Percentiles rank a stretch among this genome's conserved stretches.
phyloP scores from a whole-genome alignment of 1,139 yeast species.

The Taphrina communis region DNA sequence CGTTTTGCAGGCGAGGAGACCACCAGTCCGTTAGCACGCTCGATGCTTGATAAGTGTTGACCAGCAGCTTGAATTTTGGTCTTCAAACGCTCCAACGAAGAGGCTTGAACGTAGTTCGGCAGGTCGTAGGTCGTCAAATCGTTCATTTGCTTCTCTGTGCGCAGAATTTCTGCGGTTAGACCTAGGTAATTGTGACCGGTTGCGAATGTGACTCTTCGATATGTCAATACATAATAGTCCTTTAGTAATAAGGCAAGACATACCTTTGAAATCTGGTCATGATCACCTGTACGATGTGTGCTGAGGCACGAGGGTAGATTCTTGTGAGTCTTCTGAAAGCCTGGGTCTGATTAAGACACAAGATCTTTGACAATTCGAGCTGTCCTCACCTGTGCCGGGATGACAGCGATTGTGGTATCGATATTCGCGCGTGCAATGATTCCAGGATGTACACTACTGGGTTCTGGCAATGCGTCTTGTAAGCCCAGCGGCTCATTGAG shows the following conservation, averaged over 20 bases:
- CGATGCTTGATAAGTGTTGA: not conserved
- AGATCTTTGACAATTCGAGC: no score
- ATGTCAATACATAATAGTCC: not conserved
- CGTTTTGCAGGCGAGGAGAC: conserved; percentile 28
- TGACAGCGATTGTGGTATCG: conserved; percentile 86
- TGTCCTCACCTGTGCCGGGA: conserved; percentile 63
- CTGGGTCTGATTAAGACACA: not conserved
- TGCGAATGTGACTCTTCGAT: conserved; percentile 72
- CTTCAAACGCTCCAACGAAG: conserved; percentile 50
- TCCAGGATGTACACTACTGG: conserved; percentile 48
- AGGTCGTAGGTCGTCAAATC: conserved; percentile 57
- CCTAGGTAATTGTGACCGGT: conserved; percentile 88
- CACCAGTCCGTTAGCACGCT: conserved; percentile 27
- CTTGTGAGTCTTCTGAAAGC: conserved; percentile 76
- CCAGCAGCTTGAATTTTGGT: conserved; percentile 13
- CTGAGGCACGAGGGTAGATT: conserved; percentile 85
- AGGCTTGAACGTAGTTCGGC: conserved; percentile 59
- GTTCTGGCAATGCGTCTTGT: not conserved
- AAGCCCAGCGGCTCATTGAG: conserved; percentile 19
- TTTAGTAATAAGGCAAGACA: not conserved
- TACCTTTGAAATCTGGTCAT: conserved; percentile 75
- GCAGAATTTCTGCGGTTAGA: conserved; percentile 77
- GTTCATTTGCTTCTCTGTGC: conserved; percentile 75
- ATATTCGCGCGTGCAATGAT: conserved; percentile 66
- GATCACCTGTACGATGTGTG: conserved; percentile 93